Percentiles rank a stretch among this genome's conserved stretches.
Evolutionary conservation across 257 asterid genomes (phyloP).

Genomic region (Linderniella brevidens): DNA sequence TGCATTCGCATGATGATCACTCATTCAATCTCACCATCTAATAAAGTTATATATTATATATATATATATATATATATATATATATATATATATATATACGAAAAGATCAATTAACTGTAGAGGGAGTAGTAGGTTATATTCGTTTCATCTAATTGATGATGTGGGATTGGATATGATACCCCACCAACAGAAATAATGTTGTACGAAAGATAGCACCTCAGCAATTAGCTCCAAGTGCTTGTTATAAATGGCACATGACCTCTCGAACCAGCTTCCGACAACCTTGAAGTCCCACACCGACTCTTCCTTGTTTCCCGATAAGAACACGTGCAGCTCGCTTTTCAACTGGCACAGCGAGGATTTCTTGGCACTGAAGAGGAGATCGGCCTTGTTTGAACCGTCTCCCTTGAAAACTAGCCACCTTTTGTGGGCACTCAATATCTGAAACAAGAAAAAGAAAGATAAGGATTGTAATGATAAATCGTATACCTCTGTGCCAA

Average conservation of each 20-base stretch:
- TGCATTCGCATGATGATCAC: constrained; percentile 9
- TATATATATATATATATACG: no score
- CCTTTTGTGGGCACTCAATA: constrained; percentile 27
- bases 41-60: no score
- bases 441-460: constrained; percentile 13
- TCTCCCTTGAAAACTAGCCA: constrained; percentile 27
- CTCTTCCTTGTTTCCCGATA: constrained; percentile 14
- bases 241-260: constrained; percentile 19
- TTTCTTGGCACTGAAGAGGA: constrained; percentile 17
- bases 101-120: no score
- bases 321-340: constrained; percentile 20
- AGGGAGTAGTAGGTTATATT: no score
- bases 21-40: background rate
- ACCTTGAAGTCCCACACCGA: constrained; percentile 25
- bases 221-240: constrained; percentile 27
- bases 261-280: constrained; percentile 28
- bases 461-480: no score
- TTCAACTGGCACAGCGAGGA: constrained; percentile 19
- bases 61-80: no score
- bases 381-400: constrained; percentile 14
- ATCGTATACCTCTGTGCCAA: no score
- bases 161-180: no score
- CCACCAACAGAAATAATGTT: no score
- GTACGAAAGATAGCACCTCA: constrained; percentile 13
- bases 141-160: no score